Conservation (phyloP, 2,329 filamentous ascomycete species). For the Pseudomassariella vexata region DNA sequence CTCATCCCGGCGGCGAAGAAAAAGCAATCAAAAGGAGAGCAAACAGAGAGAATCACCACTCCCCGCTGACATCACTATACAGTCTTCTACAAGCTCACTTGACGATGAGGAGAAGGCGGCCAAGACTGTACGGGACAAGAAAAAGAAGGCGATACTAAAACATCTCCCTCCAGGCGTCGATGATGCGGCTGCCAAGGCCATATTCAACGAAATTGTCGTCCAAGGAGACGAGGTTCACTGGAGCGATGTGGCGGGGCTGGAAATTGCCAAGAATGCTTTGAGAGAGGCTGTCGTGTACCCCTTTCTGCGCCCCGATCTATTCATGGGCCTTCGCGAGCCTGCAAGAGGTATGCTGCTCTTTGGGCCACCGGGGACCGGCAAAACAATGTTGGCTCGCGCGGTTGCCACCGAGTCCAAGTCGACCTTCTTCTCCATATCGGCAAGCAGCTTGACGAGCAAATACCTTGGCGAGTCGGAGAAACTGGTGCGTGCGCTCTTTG, state of each 20-base stretch:
- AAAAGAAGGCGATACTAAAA: constrained; percentile 62
- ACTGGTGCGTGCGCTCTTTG: constrained; percentile 85
- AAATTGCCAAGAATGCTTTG: constrained; percentile 83
- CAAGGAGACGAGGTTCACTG: constrained; percentile 93
- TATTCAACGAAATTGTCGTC: constrained; percentile 92
- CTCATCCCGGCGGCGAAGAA: neutral
- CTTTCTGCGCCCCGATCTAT: constrained; percentile 89
- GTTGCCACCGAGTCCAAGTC: constrained; percentile 93
- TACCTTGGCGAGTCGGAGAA: constrained; percentile 97
- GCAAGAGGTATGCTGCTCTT: constrained; percentile 94
- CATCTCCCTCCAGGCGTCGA: constrained; percentile 80
- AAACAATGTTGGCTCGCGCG: constrained; percentile 93
- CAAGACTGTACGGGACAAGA: constrained; percentile 53
- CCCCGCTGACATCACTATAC: constrained; percentile 5
- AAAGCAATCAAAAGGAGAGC: constrained; percentile 24
- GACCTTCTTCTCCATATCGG: constrained; percentile 95
- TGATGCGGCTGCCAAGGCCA: constrained; percentile 76
- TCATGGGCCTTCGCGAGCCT: constrained; percentile 91
- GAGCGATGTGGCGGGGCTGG: constrained; percentile 86
- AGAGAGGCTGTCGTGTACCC: constrained; percentile 97
- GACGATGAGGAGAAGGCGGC: constrained; percentile 25
- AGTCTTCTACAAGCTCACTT: constrained; percentile 2
- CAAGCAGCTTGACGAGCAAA: constrained; percentile 90
- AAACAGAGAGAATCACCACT: constrained; percentile 27
- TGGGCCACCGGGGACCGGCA: constrained; percentile 94